A percentile compares a stretch with the other conserved stretches of the same genome.
Conservation (phyloP, 1,139 yeast species). For the Kurtzmaniella natalensis region DNA sequence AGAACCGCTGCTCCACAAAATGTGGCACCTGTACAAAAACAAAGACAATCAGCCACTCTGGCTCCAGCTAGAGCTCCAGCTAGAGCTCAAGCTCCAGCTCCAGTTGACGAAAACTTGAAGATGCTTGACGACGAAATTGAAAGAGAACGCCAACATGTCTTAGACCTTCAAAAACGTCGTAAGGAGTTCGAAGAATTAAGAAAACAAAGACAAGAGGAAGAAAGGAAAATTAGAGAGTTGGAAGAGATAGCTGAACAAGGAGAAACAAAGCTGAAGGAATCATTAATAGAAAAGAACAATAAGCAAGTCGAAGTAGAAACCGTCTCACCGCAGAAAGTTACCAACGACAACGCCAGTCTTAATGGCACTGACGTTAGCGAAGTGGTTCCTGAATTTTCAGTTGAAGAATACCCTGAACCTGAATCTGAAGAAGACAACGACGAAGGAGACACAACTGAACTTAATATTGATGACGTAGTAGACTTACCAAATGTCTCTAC, state of each 20-base stretch:
- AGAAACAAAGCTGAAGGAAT: constrained; percentile 9
- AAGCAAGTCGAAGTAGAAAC: too few relatives aligned
- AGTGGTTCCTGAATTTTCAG: constrained; percentile 2
- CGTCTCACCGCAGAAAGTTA: too few relatives aligned
- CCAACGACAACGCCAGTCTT: too few relatives aligned
- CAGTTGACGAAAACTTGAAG: constrained; percentile 10
- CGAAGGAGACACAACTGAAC: constrained; percentile 11
- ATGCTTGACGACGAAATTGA: constrained; percentile 24
- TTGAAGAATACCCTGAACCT: constrained; percentile 5
- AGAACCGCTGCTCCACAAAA: neutral
- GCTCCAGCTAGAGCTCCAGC: neutral
- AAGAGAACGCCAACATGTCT: constrained; percentile 27
- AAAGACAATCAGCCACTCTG: neutral
- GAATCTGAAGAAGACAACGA: constrained; percentile 10
- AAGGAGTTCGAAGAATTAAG: constrained; percentile 28
- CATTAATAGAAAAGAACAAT: constrained; percentile 3
- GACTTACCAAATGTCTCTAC: constrained; percentile 1
- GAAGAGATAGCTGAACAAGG: constrained; percentile 18
- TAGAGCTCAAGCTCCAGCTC: constrained; percentile 1
- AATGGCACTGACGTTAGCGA: neutral
- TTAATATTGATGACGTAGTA: constrained; percentile 1
- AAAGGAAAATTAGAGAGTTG: constrained; percentile 2
- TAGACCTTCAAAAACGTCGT: constrained; percentile 27
- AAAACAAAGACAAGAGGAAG: constrained; percentile 6
- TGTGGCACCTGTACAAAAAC: too few relatives aligned